Percentiles rank a stretch among this genome's conserved stretches.
Evolutionary conservation across 192 early-diverging fungal species (phyloP).

Genomic region (Coemansia sp.): DNA sequence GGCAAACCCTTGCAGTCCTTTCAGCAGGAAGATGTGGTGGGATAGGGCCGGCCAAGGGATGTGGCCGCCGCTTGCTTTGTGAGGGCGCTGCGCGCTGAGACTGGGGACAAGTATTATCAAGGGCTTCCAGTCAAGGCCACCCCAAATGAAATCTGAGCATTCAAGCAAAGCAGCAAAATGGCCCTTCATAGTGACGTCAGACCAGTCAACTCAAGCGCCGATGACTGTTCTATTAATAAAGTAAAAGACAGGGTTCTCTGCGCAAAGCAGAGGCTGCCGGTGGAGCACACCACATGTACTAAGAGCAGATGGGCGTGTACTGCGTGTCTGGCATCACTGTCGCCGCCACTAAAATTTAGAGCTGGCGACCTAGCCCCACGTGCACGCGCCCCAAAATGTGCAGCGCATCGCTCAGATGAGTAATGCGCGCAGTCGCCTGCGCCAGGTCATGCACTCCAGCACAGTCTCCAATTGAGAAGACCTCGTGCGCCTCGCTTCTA

Average conservation of each 20-base stretch:
- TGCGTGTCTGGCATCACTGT: neutral
- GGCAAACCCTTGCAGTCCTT: neutral
- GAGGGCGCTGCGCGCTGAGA: no score
- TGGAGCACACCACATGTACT: neutral
- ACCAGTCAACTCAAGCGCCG: no score
- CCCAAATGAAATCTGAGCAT: no score
- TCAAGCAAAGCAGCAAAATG: neutral
- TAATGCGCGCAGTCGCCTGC: neutral
- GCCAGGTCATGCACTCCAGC: neutral
- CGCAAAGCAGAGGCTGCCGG: neutral
- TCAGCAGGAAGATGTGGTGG: neutral
- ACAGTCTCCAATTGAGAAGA: neutral
- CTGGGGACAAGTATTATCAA: no score
- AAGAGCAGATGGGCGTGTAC: neutral
- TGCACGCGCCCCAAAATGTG: neutral
- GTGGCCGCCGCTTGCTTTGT: neutral
- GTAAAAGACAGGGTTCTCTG: no score
- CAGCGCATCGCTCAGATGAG: neutral
- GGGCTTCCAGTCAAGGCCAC: slow-evolving; percentile 1
- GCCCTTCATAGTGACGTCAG: neutral
- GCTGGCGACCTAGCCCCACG: neutral
- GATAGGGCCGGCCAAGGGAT: neutral
- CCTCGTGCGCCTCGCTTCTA: neutral
- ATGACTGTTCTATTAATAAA: no score
- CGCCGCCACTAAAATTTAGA: neutral